Base-by-base conservation (phyloP, 2,329 filamentous ascomycete genomes). In the Huntiella moniliformis region DNA sequence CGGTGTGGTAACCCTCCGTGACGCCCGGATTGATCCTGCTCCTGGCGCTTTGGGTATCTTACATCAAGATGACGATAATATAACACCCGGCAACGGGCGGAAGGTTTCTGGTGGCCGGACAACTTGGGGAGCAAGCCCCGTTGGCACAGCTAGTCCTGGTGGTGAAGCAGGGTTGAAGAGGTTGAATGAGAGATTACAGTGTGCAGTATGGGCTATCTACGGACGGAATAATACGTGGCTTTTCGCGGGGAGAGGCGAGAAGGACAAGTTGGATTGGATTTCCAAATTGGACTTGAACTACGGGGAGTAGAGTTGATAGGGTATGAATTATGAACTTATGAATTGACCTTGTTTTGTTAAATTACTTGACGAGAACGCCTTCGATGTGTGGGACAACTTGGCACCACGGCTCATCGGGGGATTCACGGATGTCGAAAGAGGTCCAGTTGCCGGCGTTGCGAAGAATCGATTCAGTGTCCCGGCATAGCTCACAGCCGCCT, bases 211-310 rank as follows among this genome's bases (percentile, higher is more conserved):
- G 68, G 91, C 91, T 10, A 75, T 98, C 43, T 98, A 96, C 58
- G 88, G 84, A 37, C 83, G 81, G 50, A 82, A 91, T 60, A 95
- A 95, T 61, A 94, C 87, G 31, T 98, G 87, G 73, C 68, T 98
- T 36, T 96, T 98, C 60, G 84, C 86, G 11, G 83, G 86, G 17
- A 72, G 86, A 49, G 88, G 77, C 55, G 88, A 95, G 64, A 73
- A 79, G 42, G 87, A 95, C 61, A 94, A 95, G 67, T 79, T 87
- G 54, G 91, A 96, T 60, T 98, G 91, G 91, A 94, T 98, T 54
- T 73, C 92, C 61, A 80, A 82, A 56, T 85, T 98, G 54, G 91
- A 98, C 61, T 82, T 94, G 66, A 83, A 79, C 44, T 75, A 66
- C 61, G 8, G 65, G 60, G 46, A 36, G 34, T 36, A 16, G 34